These are phyloP conservation scores for Eucalyptus viminalis DNA, from an alignment of 345 rosid genomes.

Conservation along the genomic window DNA sequence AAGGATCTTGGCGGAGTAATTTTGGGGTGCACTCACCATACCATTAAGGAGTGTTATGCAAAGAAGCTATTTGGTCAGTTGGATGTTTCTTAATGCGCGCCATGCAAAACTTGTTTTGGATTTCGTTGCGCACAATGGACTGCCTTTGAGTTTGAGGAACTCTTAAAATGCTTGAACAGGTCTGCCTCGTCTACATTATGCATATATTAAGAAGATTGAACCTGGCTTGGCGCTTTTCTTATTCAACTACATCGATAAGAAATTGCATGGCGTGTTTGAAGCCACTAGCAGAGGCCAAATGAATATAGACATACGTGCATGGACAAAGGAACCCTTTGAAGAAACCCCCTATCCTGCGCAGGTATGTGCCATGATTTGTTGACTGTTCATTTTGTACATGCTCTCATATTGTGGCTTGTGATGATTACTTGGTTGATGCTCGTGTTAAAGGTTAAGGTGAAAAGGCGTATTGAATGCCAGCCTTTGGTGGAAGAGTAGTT, in stretches of 20 bases:
- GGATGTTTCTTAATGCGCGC: not conserved
- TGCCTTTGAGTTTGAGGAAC: not conserved
- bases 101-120: not conserved
- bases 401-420: not conserved
- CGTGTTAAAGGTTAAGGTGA: conserved; percentile 22
- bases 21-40: conserved; percentile 43
- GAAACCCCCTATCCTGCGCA: conserved; percentile 44
- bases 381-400: not conserved
- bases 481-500: conserved; percentile 41
- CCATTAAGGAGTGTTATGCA: conserved; percentile 30
- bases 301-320: conserved; percentile 31
- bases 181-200: conserved; percentile 32
- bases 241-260: conserved; percentile 53
- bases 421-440: not conserved
- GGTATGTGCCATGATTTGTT: conserved; percentile 5
- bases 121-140: not conserved
- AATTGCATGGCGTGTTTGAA: conserved; percentile 49
- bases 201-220: conserved; percentile 32
- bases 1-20: conserved; percentile 36
- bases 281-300: conserved; percentile 34
- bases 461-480: conserved; percentile 13
- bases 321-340: conserved; percentile 33
- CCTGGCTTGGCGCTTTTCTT: conserved; percentile 45
- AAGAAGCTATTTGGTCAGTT: conserved; percentile 50
- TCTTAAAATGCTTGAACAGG: conserved; percentile 18